phyloP scores from a whole-genome alignment of 495 filamentous ascomycete species.

The Tetracladium setigerum region DNA sequence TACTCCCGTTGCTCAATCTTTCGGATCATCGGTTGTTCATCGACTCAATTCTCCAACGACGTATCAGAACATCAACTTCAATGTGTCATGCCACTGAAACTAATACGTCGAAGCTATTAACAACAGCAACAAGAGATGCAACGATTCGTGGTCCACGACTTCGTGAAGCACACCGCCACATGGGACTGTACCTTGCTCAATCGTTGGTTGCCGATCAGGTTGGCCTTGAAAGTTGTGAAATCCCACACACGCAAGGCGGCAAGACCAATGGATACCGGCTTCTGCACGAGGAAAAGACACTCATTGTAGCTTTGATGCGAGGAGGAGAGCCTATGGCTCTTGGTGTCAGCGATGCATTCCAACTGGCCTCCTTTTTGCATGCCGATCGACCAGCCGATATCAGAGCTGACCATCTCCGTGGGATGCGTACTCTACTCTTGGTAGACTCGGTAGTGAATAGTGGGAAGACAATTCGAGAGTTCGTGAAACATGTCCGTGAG shows the following conservation, averaged over 20 bases:
- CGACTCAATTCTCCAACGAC: constrained; percentile 25
- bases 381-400: constrained; percentile 41
- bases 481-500: constrained; percentile 41
- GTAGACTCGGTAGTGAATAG: constrained; percentile 60
- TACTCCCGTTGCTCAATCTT: constrained; percentile 38
- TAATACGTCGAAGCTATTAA: constrained; percentile 43
- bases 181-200: constrained; percentile 48
- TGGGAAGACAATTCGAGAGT: constrained; percentile 43
- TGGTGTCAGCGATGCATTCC: constrained; percentile 50
- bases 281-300: constrained; percentile 38
- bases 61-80: constrained; percentile 13
- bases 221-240: constrained; percentile 44
- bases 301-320: constrained; percentile 58
- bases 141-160: constrained; percentile 36
- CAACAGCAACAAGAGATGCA: constrained; percentile 49
- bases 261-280: constrained; percentile 44
- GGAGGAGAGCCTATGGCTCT: constrained; percentile 62
- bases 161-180: constrained; percentile 40
- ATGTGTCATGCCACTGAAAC: constrained; percentile 39
- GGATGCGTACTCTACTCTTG: constrained; percentile 37
- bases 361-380: constrained; percentile 48
- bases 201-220: constrained; percentile 40
- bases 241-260: constrained; percentile 47
- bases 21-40: constrained; percentile 29
- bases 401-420: constrained; percentile 32